Percentiles rank a stretch among this genome's conserved stretches.
phyloP scores from a whole-genome alignment of 768 basidiomycete species.

The Mycena venus region DNA sequence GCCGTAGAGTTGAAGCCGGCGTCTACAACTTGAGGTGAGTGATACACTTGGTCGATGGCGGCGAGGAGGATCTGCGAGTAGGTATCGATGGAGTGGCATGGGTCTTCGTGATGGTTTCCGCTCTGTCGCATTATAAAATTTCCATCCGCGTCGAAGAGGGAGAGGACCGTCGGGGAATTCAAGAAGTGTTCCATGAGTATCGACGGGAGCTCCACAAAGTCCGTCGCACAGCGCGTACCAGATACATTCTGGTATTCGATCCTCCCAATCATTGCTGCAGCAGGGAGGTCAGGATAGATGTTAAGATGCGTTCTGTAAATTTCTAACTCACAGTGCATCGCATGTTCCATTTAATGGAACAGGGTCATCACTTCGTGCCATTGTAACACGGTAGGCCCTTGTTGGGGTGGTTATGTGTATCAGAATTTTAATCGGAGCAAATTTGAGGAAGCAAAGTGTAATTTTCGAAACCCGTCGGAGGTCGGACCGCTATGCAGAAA shows the following conservation, averaged over 20 bases:
- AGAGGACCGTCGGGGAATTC: slow-evolving; percentile 84
- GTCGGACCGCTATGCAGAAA: too few species aligned
- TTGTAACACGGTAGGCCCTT: slow-evolving; percentile 79
- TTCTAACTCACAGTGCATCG: slow-evolving; percentile 93
- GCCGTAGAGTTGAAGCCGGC: slow-evolving; percentile 80
- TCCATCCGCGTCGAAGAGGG: slow-evolving; percentile 76
- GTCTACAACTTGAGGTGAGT: slow-evolving; percentile 73
- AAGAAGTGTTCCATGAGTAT: slow-evolving; percentile 99
- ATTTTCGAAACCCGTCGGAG: too few species aligned
- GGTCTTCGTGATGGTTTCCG: slow-evolving; percentile 80
- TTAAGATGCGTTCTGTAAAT: slow-evolving; percentile 4
- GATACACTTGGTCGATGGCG: slow-evolving; percentile 90
- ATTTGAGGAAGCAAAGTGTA: too few species aligned
- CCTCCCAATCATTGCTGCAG: slow-evolving; percentile 98
- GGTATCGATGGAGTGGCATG: slow-evolving; percentile 88
- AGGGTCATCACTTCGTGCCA: slow-evolving; percentile 97
- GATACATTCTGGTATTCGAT: slow-evolving; percentile 98
- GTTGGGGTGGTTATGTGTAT: too few species aligned
- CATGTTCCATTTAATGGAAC: slow-evolving; percentile 99
- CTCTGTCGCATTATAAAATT: slow-evolving; percentile 59
- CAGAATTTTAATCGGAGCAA: too few species aligned
- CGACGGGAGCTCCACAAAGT: slow-evolving; percentile 97
- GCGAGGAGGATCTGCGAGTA: slow-evolving; percentile 93
- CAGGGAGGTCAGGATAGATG: neutral
- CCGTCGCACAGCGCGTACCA: slow-evolving; percentile 97